Conservation (phyloP, 805 yeast genomes). For the Teunomyces pallodes region DNA sequence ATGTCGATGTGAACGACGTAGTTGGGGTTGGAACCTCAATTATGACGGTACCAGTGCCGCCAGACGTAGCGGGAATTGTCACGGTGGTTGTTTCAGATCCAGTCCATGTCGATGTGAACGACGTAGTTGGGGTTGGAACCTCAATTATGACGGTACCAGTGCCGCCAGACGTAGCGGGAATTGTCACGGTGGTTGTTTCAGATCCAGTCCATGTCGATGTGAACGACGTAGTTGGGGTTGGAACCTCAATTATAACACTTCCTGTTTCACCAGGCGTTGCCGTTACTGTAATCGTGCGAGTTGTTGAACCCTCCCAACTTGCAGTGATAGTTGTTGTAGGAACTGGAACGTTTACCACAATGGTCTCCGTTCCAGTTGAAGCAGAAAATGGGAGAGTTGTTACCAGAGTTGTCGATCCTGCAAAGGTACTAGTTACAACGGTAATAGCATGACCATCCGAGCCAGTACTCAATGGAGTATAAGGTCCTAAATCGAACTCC, state of each 20-base stretch:
- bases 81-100: conserved; percentile 5
- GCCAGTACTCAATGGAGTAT: neutral
- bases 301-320: conserved; percentile 10
- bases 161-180: conserved; percentile 7
- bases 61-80: conserved; percentile 10
- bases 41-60: conserved; percentile 12
- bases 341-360: conserved; percentile 4
- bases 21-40: conserved; percentile 14
- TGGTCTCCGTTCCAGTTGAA: conserved; percentile 7
- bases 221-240: conserved; percentile 14
- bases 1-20: conserved; percentile 6
- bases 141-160: conserved; percentile 10
- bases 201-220: conserved; percentile 15
- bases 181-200: conserved; percentile 5
- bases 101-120: neutral
- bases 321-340: conserved; percentile 7
- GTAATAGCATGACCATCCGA: conserved; percentile 6
- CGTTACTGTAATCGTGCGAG: conserved; percentile 13
- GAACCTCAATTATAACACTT: conserved; percentile 21
- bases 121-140: conserved; percentile 9
- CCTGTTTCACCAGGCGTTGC: conserved; percentile 16
- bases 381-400: conserved; percentile 11
- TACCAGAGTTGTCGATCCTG: conserved; percentile 15
- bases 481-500: neutral
- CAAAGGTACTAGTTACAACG: conserved; percentile 6